These are phyloP conservation scores for Tetraselmis striata DNA, from an alignment of 139 green algal species.

Conservation along the genomic window DNA sequence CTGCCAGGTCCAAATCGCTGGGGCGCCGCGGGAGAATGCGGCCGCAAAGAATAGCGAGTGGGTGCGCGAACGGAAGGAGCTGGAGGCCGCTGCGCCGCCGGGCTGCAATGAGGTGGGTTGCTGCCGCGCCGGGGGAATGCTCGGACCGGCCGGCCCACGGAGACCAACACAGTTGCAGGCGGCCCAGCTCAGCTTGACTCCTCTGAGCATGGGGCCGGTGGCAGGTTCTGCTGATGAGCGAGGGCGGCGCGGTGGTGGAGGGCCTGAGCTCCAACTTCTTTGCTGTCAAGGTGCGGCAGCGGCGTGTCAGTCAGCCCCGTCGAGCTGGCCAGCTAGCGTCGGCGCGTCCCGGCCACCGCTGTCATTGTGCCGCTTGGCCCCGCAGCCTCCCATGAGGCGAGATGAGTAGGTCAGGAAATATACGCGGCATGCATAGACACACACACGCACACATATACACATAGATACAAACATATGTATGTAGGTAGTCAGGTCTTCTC, in stretches of 20 bases:
- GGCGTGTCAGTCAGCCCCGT: too few species aligned
- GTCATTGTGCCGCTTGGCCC: background rate
- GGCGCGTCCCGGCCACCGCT: too few species aligned
- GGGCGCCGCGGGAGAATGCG: slow-evolving; percentile 43
- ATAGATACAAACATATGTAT: background rate
- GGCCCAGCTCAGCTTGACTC: too few species aligned
- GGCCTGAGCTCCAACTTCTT: slow-evolving; percentile 31
- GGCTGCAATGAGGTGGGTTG: too few species aligned
- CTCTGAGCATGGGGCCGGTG: too few species aligned
- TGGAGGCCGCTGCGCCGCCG: too few species aligned
- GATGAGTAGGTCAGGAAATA: background rate
- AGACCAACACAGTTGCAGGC: too few species aligned
- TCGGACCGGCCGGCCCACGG: too few species aligned
- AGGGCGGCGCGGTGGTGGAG: slow-evolving; percentile 31
- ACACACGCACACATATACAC: background rate
- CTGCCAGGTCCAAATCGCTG: slow-evolving; percentile 33
- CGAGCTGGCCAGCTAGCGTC: too few species aligned
- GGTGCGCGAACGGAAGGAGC: slow-evolving; percentile 39
- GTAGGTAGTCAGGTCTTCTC: background rate
- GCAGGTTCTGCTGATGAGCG: too few species aligned
- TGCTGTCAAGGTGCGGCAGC: too few species aligned
- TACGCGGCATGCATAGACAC: background rate
- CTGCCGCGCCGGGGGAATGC: too few species aligned
- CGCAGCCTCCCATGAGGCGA: background rate
- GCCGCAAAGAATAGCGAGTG: slow-evolving; percentile 61